These are phyloP conservation scores for Venturiaceae sp. DNA, from an alignment of 2,329 filamentous ascomycete species.

Conservation along the genomic window DNA sequence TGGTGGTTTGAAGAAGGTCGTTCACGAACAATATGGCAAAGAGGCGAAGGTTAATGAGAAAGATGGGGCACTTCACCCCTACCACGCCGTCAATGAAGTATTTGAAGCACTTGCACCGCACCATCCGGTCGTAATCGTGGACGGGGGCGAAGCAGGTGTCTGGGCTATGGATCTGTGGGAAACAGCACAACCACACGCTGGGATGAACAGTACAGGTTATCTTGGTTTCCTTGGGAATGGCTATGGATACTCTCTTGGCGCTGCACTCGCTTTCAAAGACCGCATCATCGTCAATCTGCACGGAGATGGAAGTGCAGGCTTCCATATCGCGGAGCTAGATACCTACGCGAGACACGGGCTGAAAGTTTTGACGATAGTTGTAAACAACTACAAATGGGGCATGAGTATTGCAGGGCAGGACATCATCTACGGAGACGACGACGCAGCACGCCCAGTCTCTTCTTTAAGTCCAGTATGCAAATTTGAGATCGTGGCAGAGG, in stretches of 20 bases:
- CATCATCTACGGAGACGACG: slow-evolving; percentile 27
- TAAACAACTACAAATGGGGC: slow-evolving; percentile 36
- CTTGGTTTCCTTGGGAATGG: slow-evolving; percentile 38
- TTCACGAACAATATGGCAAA: slow-evolving; percentile 16
- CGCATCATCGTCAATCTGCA: slow-evolving; percentile 33
- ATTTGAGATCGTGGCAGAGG: slow-evolving; percentile 32
- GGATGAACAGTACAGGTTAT: slow-evolving; percentile 24
- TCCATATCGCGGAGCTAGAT: slow-evolving; percentile 37
- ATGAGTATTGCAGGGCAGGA: slow-evolving; percentile 36
- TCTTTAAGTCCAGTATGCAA: slow-evolving; percentile 21
- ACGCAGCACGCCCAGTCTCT: slow-evolving; percentile 21
- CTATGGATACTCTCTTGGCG: slow-evolving; percentile 35
- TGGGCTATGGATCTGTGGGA: slow-evolving; percentile 25
- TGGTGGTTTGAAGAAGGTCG: not conserved
- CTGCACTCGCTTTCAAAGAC: slow-evolving; percentile 29
- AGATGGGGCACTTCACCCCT: slow-evolving; percentile 29
- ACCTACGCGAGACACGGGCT: slow-evolving; percentile 31
- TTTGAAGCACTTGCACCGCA: slow-evolving; percentile 23
- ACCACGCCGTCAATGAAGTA: slow-evolving; percentile 29
- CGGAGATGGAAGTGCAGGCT: slow-evolving; percentile 35
- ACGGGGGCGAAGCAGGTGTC: slow-evolving; percentile 29
- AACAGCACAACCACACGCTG: slow-evolving; percentile 15
- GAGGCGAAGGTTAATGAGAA: slow-evolving; percentile 14
- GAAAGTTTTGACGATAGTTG: slow-evolving; percentile 31
- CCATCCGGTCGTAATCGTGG: slow-evolving; percentile 28